Conservation (phyloP, 2,329 filamentous ascomycete species). For the Sclerotiophoma versabilis region DNA sequence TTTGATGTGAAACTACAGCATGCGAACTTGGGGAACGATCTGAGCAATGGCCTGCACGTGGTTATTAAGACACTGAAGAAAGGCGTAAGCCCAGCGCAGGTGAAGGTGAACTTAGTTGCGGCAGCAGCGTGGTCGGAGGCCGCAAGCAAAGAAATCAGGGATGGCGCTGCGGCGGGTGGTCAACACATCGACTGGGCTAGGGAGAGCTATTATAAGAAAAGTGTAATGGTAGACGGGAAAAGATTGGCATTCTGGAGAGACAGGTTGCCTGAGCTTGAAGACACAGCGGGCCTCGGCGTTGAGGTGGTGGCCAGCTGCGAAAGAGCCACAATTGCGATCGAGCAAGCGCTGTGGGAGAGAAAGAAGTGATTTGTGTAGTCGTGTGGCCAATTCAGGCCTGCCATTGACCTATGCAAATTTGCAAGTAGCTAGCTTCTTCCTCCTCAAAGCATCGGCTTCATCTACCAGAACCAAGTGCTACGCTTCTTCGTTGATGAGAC, state of each 20-base stretch:
- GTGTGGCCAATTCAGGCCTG: not conserved
- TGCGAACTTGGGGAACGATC: not conserved
- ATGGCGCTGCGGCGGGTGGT: not conserved
- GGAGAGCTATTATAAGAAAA: not conserved
- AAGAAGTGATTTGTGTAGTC: not conserved
- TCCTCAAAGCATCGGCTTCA: too few relatives aligned
- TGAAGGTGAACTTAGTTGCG: not conserved
- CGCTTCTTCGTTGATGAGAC: not conserved
- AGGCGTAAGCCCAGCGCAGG: not conserved
- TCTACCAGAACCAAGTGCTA: not conserved
- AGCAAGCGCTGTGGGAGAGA: not conserved
- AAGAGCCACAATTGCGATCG: not conserved
- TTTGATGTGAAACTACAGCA: not conserved
- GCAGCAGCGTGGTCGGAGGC: not conserved
- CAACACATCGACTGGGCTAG: not conserved
- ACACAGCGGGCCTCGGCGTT: not conserved
- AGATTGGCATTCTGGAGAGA: not conserved
- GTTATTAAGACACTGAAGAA: not conserved
- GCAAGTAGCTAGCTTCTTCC: too few relatives aligned
- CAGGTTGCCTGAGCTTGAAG: not conserved
- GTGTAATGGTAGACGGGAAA: not conserved
- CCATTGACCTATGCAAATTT: too few relatives aligned
- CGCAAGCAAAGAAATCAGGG: conserved; percentile 1
- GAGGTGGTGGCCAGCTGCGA: not conserved
- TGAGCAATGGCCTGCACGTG: not conserved